phyloP scores from a whole-genome alignment of 129 eudicot genomes.

The Glebionis coronaria region DNA sequence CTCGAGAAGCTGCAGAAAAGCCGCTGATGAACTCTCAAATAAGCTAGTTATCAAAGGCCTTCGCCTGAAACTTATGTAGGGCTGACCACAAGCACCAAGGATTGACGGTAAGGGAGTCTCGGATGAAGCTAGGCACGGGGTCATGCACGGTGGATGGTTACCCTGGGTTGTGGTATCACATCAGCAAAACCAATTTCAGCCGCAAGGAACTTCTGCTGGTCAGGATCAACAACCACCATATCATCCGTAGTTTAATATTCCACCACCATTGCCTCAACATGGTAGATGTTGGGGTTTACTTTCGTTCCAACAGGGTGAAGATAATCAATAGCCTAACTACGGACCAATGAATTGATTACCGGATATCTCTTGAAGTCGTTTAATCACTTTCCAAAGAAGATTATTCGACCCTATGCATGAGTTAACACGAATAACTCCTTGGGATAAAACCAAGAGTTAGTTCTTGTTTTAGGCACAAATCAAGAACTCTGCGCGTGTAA shows the following conservation, averaged over 20 bases:
- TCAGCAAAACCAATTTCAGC: conserved; percentile 72
- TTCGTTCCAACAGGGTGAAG: too few species aligned
- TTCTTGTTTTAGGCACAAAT: too few species aligned
- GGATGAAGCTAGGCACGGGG: conserved; percentile 43
- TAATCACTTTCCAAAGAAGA: too few species aligned
- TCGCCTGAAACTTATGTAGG: conserved; percentile 93
- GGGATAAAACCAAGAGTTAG: too few species aligned
- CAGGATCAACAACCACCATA: conserved; percentile 34
- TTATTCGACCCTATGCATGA: too few species aligned
- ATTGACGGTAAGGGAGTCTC: conserved; percentile 48
- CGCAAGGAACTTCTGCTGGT: conserved; percentile 47
- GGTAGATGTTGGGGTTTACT: too few species aligned
- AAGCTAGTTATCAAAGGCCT: conserved; percentile 78
- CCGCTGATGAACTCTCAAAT: conserved; percentile 90
- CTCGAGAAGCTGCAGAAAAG: conserved; percentile 91
- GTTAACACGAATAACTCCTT: too few species aligned
- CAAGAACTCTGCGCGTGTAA: too few species aligned
- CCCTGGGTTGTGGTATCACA: conserved; percentile 91
- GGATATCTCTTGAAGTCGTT: too few species aligned
- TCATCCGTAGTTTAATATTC: conserved; percentile 74
- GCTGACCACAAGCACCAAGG: conserved; percentile 80
- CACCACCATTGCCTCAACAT: conserved; percentile 69
- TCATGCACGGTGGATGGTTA: conserved; percentile 75
- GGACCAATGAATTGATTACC: too few species aligned
- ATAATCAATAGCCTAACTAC: too few species aligned